These are phyloP conservation scores for Starmerella floris DNA, from an alignment of 805 yeast species.

Conservation along the genomic window DNA sequence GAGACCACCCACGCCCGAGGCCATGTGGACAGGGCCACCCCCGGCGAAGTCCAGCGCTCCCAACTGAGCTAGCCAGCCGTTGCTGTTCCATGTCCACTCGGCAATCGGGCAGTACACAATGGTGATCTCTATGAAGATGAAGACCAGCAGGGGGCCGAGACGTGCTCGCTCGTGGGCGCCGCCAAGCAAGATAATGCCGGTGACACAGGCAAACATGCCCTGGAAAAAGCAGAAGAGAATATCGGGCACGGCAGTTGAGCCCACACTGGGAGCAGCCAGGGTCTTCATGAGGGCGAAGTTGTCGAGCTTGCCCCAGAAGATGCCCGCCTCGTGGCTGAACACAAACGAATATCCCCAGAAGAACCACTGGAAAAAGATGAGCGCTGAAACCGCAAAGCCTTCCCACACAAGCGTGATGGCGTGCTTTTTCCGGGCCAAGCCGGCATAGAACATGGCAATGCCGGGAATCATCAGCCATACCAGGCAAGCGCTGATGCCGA, in stretches of 20 bases:
- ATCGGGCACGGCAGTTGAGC: constrained; percentile 58
- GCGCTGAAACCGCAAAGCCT: constrained; percentile 72
- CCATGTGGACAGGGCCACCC: constrained; percentile 95
- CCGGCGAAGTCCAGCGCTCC: constrained; percentile 96
- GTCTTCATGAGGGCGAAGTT: constrained; percentile 72
- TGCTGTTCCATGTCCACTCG: constrained; percentile 92
- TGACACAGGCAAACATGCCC: constrained; percentile 91
- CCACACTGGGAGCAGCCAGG: constrained; percentile 65
- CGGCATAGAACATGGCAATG: constrained; percentile 83
- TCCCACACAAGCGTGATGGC: constrained; percentile 94
- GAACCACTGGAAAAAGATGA: constrained; percentile 89
- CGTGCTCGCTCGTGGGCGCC: constrained; percentile 98
- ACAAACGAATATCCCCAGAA: constrained; percentile 95
- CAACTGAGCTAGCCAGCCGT: constrained; percentile 73
- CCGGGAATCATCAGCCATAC: constrained; percentile 98
- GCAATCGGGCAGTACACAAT: constrained; percentile 93
- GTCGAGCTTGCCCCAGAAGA: constrained; percentile 66
- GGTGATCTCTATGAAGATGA: constrained; percentile 86
- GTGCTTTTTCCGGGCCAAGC: constrained; percentile 86
- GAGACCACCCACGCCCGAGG: constrained; percentile 88
- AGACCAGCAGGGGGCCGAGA: constrained; percentile 91
- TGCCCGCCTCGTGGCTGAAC: constrained; percentile 56
- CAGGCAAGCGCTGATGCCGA: constrained; percentile 58
- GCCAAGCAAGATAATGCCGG: constrained; percentile 90
- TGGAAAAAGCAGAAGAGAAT: constrained; percentile 82